These are phyloP conservation scores for Rhynchosporium agropyri DNA, from an alignment of 2,329 filamentous ascomycete genomes.

Conservation along the genomic window DNA sequence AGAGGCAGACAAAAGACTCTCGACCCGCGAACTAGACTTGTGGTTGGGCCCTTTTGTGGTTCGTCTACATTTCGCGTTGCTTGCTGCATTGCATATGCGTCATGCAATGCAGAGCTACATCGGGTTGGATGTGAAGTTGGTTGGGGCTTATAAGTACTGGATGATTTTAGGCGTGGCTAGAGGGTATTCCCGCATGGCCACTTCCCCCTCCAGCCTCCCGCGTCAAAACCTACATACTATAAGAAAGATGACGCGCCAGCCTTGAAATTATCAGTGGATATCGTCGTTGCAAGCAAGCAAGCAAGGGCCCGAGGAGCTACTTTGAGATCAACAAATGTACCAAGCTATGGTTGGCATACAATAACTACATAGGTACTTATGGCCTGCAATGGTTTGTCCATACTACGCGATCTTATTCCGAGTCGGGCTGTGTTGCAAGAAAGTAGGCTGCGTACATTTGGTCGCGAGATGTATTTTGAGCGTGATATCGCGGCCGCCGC, in stretches of 20 bases:
- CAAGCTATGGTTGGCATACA: neutral
- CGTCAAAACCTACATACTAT: constrained; percentile 16
- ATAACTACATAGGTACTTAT: too few species aligned
- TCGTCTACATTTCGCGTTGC: neutral
- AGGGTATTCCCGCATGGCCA: constrained; percentile 12
- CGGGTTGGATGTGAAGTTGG: neutral
- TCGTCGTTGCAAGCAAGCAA: neutral
- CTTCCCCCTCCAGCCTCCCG: constrained; percentile 10
- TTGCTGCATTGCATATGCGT: constrained; percentile 13
- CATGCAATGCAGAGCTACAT: constrained; percentile 9
- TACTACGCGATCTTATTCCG: neutral
- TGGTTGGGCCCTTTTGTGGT: too few species aligned
- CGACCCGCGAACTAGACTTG: neutral
- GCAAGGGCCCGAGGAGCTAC: neutral
- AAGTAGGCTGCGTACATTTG: neutral
- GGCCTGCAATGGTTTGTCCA: too few species aligned
- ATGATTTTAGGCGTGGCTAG: neutral
- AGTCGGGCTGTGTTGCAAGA: constrained; percentile 1
- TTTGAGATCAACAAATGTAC: neutral
- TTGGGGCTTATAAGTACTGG: neutral
- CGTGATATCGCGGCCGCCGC: constrained; percentile 5
- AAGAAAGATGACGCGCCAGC: constrained; percentile 5
- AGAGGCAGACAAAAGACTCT: neutral
- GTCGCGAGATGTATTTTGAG: neutral
- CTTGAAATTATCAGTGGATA: constrained; percentile 19